phyloP scores from a whole-genome alignment of 768 basidiomycete species.

The Calocera cornea region DNA sequence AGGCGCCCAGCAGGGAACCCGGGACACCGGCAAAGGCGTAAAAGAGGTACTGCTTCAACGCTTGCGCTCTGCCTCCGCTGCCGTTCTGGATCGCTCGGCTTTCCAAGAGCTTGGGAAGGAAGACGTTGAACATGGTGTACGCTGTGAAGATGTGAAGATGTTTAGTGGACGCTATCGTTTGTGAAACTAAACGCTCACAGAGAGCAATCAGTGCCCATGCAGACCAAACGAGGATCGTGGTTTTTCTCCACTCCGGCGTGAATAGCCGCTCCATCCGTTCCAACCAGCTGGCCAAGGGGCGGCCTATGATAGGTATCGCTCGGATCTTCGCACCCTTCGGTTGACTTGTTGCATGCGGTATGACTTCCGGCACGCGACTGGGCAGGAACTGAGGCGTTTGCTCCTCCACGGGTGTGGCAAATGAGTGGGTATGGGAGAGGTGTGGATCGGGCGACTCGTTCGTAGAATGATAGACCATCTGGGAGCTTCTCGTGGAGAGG shows the following conservation, averaged over 20 bases:
- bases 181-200: slow-evolving; percentile 34
- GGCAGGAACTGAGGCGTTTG: neutral
- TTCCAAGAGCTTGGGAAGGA: slow-evolving; percentile 74
- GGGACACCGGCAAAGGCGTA: slow-evolving; percentile 77
- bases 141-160: slow-evolving; percentile 35
- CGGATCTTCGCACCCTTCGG: slow-evolving; percentile 10
- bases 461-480: slow-evolving; percentile 6
- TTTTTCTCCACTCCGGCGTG: slow-evolving; percentile 58
- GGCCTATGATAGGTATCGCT: slow-evolving; percentile 24
- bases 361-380: neutral
- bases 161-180: neutral
- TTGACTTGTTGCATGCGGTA: slow-evolving; percentile 28
- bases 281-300: slow-evolving; percentile 54
- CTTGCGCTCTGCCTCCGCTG: slow-evolving; percentile 29
- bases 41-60: slow-evolving; percentile 73
- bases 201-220: slow-evolving; percentile 65
- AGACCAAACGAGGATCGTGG: slow-evolving; percentile 67
- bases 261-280: slow-evolving; percentile 57
- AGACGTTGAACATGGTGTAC: slow-evolving; percentile 90
- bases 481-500: neutral
- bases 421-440: slow-evolving; percentile 15
- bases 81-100: slow-evolving; percentile 25
- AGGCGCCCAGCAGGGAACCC: slow-evolving; percentile 81
- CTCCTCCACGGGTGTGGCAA: slow-evolving; percentile 17
- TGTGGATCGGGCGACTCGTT: neutral